Evolutionary conservation across 1,139 yeast genomes (phyloP).

Genomic region (Blastobotrys malaysiensis): DNA sequence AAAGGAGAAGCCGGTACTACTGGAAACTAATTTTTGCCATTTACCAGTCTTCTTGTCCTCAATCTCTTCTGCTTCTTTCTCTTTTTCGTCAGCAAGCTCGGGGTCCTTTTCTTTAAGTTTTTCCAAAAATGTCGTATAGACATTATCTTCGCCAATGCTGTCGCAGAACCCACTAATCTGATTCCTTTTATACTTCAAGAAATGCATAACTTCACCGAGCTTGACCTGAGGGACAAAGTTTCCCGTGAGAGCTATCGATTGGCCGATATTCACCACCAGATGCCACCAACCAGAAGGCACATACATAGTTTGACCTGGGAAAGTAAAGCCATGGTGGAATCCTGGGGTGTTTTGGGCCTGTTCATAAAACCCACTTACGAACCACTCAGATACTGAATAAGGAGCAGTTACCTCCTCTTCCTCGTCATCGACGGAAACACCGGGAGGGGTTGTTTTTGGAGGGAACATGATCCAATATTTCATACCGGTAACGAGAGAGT

Average conservation of each 20-base stretch:
- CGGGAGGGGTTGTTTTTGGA: slow-evolving; percentile 73
- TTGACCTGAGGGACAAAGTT: slow-evolving; percentile 72
- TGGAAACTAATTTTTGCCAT: background rate
- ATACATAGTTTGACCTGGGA: slow-evolving; percentile 78
- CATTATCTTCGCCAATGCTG: slow-evolving; percentile 3
- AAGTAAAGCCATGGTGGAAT: slow-evolving; percentile 65
- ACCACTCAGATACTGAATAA: slow-evolving; percentile 88
- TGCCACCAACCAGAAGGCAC: slow-evolving; percentile 99
- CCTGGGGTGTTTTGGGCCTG: slow-evolving; percentile 26
- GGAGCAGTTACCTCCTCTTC: slow-evolving; percentile 92
- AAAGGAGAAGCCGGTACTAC: background rate
- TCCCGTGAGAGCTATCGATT: slow-evolving; percentile 71
- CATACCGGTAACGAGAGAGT: slow-evolving; percentile 64
- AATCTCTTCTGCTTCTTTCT: background rate
- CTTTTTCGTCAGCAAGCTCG: background rate
- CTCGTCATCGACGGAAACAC: slow-evolving; percentile 62
- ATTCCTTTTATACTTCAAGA: slow-evolving; percentile 57
- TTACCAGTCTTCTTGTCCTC: background rate
- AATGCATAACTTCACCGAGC: slow-evolving; percentile 49
- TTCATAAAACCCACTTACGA: slow-evolving; percentile 67
- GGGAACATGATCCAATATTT: slow-evolving; percentile 91
- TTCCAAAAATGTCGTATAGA: slow-evolving; percentile 11
- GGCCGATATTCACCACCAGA: slow-evolving; percentile 74
- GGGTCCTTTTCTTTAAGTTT: background rate
- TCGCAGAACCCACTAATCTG: slow-evolving; percentile 70